These are phyloP conservation scores for Jatropha multifida DNA, from an alignment of 441 rosid genomes.

Conservation along the genomic window DNA sequence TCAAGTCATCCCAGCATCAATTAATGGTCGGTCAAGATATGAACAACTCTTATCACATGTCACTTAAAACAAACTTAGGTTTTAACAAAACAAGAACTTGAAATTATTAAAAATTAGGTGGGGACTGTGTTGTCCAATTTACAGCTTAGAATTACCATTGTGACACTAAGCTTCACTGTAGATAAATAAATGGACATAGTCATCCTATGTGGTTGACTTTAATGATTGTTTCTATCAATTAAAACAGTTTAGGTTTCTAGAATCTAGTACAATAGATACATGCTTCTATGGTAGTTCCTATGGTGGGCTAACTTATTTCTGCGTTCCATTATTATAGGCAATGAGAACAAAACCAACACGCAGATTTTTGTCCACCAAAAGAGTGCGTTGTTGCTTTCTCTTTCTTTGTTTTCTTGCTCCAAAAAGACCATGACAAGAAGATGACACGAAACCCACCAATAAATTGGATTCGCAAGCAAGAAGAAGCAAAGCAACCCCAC, in stretches of 20 bases:
- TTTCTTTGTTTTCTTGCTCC: neutral
- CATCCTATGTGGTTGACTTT: conserved; percentile 26
- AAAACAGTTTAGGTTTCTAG: conserved; percentile 6
- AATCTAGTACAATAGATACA: neutral
- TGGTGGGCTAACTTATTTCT: neutral
- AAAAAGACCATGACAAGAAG: conserved; percentile 18
- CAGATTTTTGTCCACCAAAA: neutral
- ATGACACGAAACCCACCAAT: conserved; percentile 43
- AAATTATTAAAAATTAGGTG: conserved; percentile 18
- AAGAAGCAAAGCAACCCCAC: conserved; percentile 29
- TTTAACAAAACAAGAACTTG: neutral
- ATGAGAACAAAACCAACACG: neutral
- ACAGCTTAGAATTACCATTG: neutral
- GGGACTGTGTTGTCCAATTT: neutral
- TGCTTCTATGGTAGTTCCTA: conserved; percentile 14
- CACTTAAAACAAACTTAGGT: neutral
- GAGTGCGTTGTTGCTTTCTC: neutral
- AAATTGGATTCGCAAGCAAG: conserved; percentile 29
- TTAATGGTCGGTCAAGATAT: neutral
- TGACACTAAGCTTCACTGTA: neutral
- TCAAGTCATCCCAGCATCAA: conserved; percentile 30
- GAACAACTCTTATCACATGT: neutral
- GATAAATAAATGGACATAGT: conserved; percentile 28
- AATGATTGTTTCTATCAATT: conserved; percentile 24
- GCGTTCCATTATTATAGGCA: conserved; percentile 11